Evolutionary conservation across 208 protist species (phyloP).

Genomic region (Leishmania tarentolae): DNA sequence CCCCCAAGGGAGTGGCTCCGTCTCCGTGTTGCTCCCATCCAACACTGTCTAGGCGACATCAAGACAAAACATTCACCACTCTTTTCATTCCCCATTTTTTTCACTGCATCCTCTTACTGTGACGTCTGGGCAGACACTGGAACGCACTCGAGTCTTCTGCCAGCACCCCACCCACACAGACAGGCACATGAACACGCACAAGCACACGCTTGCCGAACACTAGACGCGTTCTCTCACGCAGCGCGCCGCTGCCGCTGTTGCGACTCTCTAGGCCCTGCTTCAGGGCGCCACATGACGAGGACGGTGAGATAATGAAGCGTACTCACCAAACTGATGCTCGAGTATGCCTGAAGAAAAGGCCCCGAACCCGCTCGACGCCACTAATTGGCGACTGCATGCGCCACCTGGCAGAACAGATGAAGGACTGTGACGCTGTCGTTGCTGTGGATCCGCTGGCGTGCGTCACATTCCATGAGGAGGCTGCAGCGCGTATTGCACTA

Average conservation of each 20-base stretch:
- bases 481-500: neutral
- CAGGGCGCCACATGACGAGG: neutral
- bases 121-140: neutral
- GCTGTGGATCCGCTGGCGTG: constrained; percentile 6
- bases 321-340: neutral
- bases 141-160: neutral
- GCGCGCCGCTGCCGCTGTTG: neutral
- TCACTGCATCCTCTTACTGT: neutral
- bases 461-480: neutral
- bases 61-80: neutral
- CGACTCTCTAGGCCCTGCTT: neutral
- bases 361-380: neutral
- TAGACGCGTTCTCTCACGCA: neutral
- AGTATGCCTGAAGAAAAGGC: neutral
- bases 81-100: neutral
- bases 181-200: neutral
- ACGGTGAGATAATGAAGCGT: neutral
- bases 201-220: neutral
- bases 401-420: constrained; percentile 2
- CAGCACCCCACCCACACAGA: neutral
- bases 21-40: neutral
- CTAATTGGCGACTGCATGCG: constrained; percentile 1
- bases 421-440: neutral
- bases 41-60: neutral
- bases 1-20: neutral